Percentiles rank a stretch among this genome's conserved stretches.
These are phyloP conservation scores for Exophiala lecanii-corni DNA, from an alignment of 2,329 filamentous ascomycete species.

Conservation along the genomic window DNA sequence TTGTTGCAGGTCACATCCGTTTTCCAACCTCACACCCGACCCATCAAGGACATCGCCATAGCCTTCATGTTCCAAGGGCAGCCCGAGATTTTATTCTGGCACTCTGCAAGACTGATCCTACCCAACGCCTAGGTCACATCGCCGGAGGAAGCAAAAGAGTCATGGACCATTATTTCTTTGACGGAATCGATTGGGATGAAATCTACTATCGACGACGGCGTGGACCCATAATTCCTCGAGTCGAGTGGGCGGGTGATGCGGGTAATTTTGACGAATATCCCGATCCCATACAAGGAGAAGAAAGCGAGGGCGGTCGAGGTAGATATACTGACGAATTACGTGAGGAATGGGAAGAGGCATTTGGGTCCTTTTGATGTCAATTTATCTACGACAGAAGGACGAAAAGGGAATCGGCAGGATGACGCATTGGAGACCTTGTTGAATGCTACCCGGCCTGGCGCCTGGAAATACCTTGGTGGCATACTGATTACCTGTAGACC, in stretches of 20 bases:
- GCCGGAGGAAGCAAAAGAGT: constrained; percentile 56
- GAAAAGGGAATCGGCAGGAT: too few species aligned
- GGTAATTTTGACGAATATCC: constrained; percentile 65
- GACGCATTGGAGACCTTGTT: too few species aligned
- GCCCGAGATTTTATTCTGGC: constrained; percentile 58
- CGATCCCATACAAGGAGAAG: constrained; percentile 47
- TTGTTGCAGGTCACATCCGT: constrained; percentile 59
- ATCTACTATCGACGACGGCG: constrained; percentile 56
- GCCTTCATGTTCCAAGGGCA: constrained; percentile 32
- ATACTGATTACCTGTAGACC: too few species aligned
- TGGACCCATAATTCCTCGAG: constrained; percentile 59
- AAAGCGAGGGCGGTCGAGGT: constrained; percentile 37
- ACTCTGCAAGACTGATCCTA: constrained; percentile 60
- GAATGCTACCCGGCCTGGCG: too few species aligned
- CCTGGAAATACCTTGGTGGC: too few species aligned
- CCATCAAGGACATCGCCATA: constrained; percentile 19
- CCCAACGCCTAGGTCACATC: constrained; percentile 60
- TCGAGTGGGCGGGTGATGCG: constrained; percentile 56
- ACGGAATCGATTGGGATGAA: constrained; percentile 58
- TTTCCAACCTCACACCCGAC: constrained; percentile 57
- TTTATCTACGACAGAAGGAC: not conserved
- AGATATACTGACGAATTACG: constrained; percentile 57
- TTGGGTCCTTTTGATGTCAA: constrained; percentile 58
- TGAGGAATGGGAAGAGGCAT: constrained; percentile 56
- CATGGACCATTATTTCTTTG: constrained; percentile 60